Base-by-base conservation (phyloP, 495 filamentous ascomycete species). In the Talaromyces nanjingensis region DNA sequence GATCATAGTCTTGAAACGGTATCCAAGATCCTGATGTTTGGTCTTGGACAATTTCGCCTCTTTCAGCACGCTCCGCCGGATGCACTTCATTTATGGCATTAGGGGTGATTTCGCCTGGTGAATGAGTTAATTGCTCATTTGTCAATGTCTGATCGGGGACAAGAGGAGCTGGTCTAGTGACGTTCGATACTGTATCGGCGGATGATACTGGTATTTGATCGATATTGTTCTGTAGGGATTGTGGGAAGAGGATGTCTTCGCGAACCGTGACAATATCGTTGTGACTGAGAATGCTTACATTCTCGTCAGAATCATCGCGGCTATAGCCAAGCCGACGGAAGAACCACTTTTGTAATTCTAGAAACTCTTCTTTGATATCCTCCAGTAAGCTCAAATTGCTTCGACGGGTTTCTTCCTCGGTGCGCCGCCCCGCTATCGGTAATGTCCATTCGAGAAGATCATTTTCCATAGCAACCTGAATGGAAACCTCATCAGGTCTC, bases 371-470 rank as follows among this genome's bases (percentile, higher is more conserved):
- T 52, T 70, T 66, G 14, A 81, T 66, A 64, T 79, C 77, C 52
- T 79, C 68, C 9, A 73, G 53, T 2, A 79, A 65, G 6, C 75
- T 73, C n/a, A 81, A 69, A 39, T 70, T 74, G 59, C 65, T 69
- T n/a, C 78, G 77, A 12, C 69, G 69, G 61, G 69, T 71, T 63
- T 79, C 78, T 62, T 81, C 76, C 49, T 74, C 73, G 7, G 75
- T 69, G 45, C 74, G 70, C n/a, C 77, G 78, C 1, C 77, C 78
- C 20, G 78, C 69, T 3, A 71, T 73, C 6, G 78, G 78, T 20
- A 77, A 73, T 64, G 79, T 75, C 78, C 78, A 81, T 59, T 79
- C 78, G 45, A 81, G 71, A 16, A 81, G 73, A 52, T 80, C 79
- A 63, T 81, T 79, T 34, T 81, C 79, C 37, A 70, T 72, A 2